A percentile compares a stretch with the other conserved stretches of the same genome.
phyloP scores from a whole-genome alignment of 331 rosid species.

The Quercus tomentella region DNA sequence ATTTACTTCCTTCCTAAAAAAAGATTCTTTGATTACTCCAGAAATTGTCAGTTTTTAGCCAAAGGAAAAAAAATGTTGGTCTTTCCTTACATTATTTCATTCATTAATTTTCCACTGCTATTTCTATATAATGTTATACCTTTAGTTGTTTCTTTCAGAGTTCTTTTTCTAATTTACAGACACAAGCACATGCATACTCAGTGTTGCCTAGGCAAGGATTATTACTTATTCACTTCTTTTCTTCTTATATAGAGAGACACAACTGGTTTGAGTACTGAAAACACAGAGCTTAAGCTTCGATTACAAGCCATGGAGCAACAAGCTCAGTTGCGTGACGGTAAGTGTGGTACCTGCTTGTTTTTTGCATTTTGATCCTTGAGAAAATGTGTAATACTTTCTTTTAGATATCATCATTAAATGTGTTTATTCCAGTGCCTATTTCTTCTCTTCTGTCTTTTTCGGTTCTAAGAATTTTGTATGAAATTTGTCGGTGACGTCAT shows the following conservation, averaged over 20 bases:
- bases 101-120: not conserved
- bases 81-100: not conserved
- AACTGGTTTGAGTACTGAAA: constrained; percentile 75
- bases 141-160: not conserved
- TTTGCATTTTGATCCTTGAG: not conserved
- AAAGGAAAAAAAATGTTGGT: not conserved
- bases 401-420: not conserved
- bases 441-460: not conserved
- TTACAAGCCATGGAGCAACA: constrained; percentile 98
- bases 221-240: constrained; percentile 16
- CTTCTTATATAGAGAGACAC: constrained; percentile 71
- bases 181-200: not conserved
- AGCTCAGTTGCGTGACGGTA: constrained; percentile 96
- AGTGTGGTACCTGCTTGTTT: not conserved
- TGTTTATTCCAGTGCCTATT: not conserved
- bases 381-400: constrained; percentile 6
- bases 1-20: not conserved
- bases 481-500: constrained; percentile 21
- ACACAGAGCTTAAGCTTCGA: constrained; percentile 92
- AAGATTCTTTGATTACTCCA: not conserved
- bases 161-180: not conserved
- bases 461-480: not conserved
- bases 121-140: not conserved
- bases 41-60: not conserved
- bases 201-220: not conserved